A percentile compares a stretch with the other conserved stretches of the same genome.
Conservation (phyloP, 2,329 filamentous ascomycete species). For the Xenosphaeropsis pyriputrescens region DNA sequence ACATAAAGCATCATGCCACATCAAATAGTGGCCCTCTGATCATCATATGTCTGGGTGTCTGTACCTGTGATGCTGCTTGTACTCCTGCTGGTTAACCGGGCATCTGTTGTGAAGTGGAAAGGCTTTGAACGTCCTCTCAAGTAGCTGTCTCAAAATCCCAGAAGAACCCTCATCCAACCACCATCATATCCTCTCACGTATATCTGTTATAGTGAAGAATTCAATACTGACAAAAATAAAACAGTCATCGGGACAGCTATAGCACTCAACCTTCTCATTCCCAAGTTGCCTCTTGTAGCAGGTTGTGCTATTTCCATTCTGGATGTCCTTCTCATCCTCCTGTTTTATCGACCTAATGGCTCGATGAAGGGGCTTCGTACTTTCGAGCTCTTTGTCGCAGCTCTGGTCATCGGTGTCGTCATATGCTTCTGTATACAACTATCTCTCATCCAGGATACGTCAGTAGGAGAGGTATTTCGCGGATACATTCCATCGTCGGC, state of each 20-base stretch:
- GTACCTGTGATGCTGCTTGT: too few species aligned
- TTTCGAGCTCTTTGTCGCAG: slow-evolving; percentile 51
- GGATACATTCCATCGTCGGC: slow-evolving; percentile 49
- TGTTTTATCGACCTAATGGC: slow-evolving; percentile 49
- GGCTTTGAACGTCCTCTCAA: too few species aligned
- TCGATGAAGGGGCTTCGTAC: slow-evolving; percentile 40
- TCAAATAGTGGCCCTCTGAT: too few species aligned
- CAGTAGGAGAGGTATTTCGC: slow-evolving; percentile 42
- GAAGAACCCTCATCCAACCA: neutral
- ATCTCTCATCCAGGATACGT: slow-evolving; percentile 40
- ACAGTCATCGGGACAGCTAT: slow-evolving; percentile 55
- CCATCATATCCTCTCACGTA: neutral
- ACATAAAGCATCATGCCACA: too few species aligned
- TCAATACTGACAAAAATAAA: neutral
- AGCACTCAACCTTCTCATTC: slow-evolving; percentile 50
- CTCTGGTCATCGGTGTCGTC: slow-evolving; percentile 52
- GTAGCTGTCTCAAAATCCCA: too few species aligned
- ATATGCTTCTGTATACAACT: slow-evolving; percentile 59
- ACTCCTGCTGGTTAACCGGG: slow-evolving; percentile 20
- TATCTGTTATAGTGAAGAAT: neutral
- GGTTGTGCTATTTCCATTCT: slow-evolving; percentile 55
- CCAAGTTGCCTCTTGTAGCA: slow-evolving; percentile 47
- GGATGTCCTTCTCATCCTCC: slow-evolving; percentile 51
- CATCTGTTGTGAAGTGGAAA: slow-evolving; percentile 8
- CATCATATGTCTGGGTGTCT: too few species aligned